Evolutionary conservation across 768 basidiomycete species (phyloP).

Genomic region (Rhodotorula graminis): DNA sequence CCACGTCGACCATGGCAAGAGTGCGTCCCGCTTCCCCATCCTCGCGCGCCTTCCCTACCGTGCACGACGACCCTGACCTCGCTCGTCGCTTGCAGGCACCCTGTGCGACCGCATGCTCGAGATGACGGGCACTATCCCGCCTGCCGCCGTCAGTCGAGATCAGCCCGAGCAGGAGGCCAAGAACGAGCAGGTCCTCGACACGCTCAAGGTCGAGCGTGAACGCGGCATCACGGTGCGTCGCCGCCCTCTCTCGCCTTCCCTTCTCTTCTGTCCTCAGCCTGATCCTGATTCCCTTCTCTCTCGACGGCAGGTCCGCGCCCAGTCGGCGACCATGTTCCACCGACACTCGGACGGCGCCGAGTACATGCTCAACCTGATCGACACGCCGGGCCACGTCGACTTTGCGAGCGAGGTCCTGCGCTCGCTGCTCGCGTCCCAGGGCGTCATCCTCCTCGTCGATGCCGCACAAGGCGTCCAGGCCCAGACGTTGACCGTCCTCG

Average conservation of each 20-base stretch:
- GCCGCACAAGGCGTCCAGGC: slow-evolving; percentile 76
- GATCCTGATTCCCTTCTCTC: neutral
- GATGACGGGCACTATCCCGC: slow-evolving; percentile 76
- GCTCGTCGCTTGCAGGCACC: slow-evolving; percentile 4
- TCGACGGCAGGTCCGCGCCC: slow-evolving; percentile 12
- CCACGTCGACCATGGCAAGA: slow-evolving; percentile 62
- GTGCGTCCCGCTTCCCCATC: neutral
- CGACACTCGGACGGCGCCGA: slow-evolving; percentile 48
- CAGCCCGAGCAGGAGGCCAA: slow-evolving; percentile 59
- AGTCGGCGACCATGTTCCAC: slow-evolving; percentile 68
- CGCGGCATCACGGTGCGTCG: slow-evolving; percentile 74
- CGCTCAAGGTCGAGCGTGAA: slow-evolving; percentile 93
- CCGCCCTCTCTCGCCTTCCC: slow-evolving; percentile 51
- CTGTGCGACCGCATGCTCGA: slow-evolving; percentile 49
- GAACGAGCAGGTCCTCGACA: slow-evolving; percentile 83
- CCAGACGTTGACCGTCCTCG: slow-evolving; percentile 91
- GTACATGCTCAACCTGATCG: slow-evolving; percentile 86
- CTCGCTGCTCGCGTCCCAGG: slow-evolving; percentile 87
- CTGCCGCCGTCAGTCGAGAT: neutral
- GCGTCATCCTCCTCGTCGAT: slow-evolving; percentile 78
- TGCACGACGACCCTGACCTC: neutral
- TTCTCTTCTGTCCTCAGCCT: slow-evolving; percentile 52
- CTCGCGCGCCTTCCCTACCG: too few relatives aligned
- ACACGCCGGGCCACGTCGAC: slow-evolving; percentile 97
- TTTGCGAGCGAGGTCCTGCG: slow-evolving; percentile 96